phyloP scores from a whole-genome alignment of 2,329 filamentous ascomycete genomes.

The Aspergillus nomiae region DNA sequence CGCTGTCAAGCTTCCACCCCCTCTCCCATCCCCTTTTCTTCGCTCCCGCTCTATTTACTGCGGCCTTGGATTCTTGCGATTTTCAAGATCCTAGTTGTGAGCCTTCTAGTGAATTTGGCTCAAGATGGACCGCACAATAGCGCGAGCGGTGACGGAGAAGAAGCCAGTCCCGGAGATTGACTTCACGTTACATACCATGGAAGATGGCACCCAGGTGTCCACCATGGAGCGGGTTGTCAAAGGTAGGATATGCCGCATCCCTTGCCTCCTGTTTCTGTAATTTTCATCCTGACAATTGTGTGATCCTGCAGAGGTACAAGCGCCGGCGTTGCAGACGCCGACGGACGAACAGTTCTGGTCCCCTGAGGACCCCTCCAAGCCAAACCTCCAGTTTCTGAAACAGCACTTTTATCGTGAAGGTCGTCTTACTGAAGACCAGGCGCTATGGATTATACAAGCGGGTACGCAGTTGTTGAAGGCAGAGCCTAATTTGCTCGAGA shows the following conservation, averaged over 20 bases:
- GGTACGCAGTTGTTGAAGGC: conserved; percentile 84
- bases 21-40: conserved; percentile 6
- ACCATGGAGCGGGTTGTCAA: conserved; percentile 96
- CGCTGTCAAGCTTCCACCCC: conserved; percentile 9
- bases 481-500: conserved; percentile 95
- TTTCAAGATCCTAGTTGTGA: conserved; percentile 12
- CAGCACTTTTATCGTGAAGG: conserved; percentile 98
- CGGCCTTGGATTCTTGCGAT: conserved; percentile 18
- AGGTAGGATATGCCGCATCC: conserved; percentile 61
- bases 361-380: conserved; percentile 81
- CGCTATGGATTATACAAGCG: conserved; percentile 87
- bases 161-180: conserved; percentile 96
- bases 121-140: conserved; percentile 56
- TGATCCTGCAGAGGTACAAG: conserved; percentile 78
- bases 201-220: conserved; percentile 93
- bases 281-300: conserved; percentile 16
- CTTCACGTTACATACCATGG: conserved; percentile 98
- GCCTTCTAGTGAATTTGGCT: conserved; percentile 9
- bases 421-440: conserved; percentile 94
- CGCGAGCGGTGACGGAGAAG: conserved; percentile 92
- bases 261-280: background rate
- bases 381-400: conserved; percentile 91
- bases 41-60: conserved; percentile 13
- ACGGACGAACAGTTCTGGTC: conserved; percentile 94
- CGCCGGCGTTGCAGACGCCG: conserved; percentile 88